These are phyloP conservation scores for Fusarium chlamydosporum DNA, from an alignment of 2,329 filamentous ascomycete species.

Conservation along the genomic window DNA sequence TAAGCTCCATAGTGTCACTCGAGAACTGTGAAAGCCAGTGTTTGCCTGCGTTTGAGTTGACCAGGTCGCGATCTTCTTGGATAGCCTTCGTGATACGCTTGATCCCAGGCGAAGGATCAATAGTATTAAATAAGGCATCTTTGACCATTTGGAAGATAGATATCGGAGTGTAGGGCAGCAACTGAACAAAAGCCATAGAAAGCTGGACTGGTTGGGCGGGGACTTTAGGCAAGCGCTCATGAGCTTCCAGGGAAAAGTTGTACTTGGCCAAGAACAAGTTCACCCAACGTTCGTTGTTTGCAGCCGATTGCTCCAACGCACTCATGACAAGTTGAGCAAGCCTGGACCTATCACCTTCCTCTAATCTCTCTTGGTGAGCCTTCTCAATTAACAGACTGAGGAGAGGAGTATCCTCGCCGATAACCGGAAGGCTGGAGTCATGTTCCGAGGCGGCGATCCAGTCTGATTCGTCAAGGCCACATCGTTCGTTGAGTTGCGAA, in stretches of 20 bases:
- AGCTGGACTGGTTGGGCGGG: slow-evolving; percentile 43
- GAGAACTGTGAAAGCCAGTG: slow-evolving; percentile 52
- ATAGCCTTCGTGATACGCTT: slow-evolving; percentile 46
- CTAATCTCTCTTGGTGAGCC: not conserved
- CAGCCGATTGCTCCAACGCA: slow-evolving; percentile 49
- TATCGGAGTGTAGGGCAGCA: slow-evolving; percentile 34
- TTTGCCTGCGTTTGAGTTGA: slow-evolving; percentile 49
- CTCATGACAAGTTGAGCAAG: slow-evolving; percentile 47
- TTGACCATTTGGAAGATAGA: slow-evolving; percentile 40
- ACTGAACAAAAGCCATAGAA: slow-evolving; percentile 22
- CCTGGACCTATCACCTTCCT: slow-evolving; percentile 17
- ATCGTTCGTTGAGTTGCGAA: slow-evolving; percentile 52
- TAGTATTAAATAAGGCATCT: slow-evolving; percentile 41
- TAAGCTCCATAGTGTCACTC: slow-evolving; percentile 6
- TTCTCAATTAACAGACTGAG: slow-evolving; percentile 21
- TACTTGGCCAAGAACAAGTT: slow-evolving; percentile 53
- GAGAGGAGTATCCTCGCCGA: slow-evolving; percentile 28
- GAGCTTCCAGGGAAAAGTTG: slow-evolving; percentile 40
- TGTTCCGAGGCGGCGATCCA: slow-evolving; percentile 44
- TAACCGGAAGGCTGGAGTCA: slow-evolving; percentile 13
- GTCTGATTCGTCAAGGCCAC: slow-evolving; percentile 46
- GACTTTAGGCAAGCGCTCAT: slow-evolving; percentile 45
- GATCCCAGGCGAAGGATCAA: slow-evolving; percentile 45
- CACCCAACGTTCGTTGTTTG: slow-evolving; percentile 53
- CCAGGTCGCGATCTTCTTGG: slow-evolving; percentile 43